These are phyloP conservation scores for Neurospora sp. DNA, from an alignment of 495 filamentous ascomycete genomes.

Conservation along the genomic window DNA sequence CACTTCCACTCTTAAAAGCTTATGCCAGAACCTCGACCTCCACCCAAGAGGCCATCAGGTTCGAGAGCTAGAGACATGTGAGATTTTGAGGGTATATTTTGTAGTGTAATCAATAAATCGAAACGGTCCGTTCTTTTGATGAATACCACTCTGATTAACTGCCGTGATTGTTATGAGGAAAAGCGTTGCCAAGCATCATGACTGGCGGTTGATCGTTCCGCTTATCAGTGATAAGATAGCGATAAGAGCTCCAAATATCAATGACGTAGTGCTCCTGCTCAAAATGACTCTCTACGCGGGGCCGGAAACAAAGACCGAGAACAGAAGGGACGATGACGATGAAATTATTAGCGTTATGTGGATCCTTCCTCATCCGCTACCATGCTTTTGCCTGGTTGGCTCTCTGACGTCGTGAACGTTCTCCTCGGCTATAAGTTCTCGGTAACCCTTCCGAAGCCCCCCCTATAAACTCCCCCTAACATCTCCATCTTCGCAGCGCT, in stretches of 20 bases:
- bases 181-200: background rate
- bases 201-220: background rate
- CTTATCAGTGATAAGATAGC: too few species aligned
- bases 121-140: background rate
- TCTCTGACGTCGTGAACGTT: background rate
- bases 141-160: background rate
- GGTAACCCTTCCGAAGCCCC: background rate
- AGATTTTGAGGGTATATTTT: background rate
- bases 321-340: background rate
- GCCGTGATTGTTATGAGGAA: background rate
- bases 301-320: background rate
- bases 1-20: too few species aligned
- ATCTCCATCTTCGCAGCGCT: background rate
- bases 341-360: background rate
- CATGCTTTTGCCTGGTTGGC: background rate
- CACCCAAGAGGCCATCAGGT: background rate
- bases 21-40: background rate
- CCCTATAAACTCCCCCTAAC: background rate
- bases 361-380: background rate
- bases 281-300: background rate
- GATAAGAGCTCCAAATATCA: background rate
- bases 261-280: background rate
- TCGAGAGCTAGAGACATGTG: background rate
- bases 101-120: background rate
- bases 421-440: background rate